Evolutionary conservation across 2,329 filamentous ascomycete species (phyloP).

Genomic region (Phyllosticta capitalensis): DNA sequence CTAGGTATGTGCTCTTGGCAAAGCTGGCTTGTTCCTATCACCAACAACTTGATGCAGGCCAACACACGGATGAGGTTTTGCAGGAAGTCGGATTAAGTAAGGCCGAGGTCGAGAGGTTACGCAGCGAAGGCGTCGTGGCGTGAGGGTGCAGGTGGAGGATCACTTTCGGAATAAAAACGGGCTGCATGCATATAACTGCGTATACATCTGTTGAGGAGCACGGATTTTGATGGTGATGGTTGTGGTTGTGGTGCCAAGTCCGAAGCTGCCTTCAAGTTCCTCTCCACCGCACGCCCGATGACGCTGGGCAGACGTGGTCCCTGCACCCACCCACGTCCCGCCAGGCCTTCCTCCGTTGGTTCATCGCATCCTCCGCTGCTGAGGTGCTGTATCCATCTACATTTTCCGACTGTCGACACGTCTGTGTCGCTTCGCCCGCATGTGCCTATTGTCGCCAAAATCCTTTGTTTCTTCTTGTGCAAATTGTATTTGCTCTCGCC

Average conservation of each 20-base stretch:
- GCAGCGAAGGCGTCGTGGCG: constrained; percentile 26
- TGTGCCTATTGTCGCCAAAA: not conserved
- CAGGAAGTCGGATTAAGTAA: constrained; percentile 23
- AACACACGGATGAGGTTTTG: constrained; percentile 30
- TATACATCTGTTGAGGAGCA: no score
- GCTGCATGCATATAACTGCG: no score
- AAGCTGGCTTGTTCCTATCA: constrained; percentile 24
- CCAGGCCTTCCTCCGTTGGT: not conserved
- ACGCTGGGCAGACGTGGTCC: no score
- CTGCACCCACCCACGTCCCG: not conserved
- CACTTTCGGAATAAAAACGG: not conserved
- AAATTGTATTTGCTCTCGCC: not conserved
- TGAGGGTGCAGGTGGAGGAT: constrained; percentile 11
- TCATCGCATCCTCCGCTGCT: not conserved
- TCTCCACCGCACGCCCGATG: no score
- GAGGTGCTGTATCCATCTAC: not conserved
- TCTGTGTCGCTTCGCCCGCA: not conserved
- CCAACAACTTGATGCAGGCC: constrained; percentile 13
- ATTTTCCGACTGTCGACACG: not conserved
- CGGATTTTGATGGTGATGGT: no score
- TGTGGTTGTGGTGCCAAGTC: no score
- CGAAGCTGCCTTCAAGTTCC: no score
- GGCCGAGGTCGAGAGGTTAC: constrained; percentile 22
- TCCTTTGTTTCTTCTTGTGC: not conserved
- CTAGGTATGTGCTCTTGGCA: constrained; percentile 38